A percentile compares a stretch with the other conserved stretches of the same genome.
Evolutionary conservation across 768 basidiomycete genomes (phyloP).

Genomic region (Xerocomus spinulosus): DNA sequence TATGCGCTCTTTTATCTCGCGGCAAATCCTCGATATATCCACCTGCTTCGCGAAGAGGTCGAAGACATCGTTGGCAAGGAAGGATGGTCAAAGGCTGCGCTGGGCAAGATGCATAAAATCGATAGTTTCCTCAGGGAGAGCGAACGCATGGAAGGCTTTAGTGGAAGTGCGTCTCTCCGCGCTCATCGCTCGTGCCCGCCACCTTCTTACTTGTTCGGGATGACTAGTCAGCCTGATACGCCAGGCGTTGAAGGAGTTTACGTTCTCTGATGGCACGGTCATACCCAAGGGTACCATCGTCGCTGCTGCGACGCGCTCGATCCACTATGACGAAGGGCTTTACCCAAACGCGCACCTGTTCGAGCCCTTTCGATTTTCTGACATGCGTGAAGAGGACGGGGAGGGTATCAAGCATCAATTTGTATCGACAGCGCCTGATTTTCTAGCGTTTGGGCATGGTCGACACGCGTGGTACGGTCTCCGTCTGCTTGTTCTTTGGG

Average conservation of each 20-base stretch:
- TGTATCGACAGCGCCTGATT: slow-evolving; percentile 31
- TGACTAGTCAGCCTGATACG: slow-evolving; percentile 29
- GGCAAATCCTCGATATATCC: slow-evolving; percentile 30
- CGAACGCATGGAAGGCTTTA: slow-evolving; percentile 30
- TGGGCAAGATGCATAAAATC: slow-evolving; percentile 31
- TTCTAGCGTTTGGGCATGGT: slow-evolving; percentile 36
- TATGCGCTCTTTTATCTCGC: slow-evolving; percentile 35
- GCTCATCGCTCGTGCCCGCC: neutral
- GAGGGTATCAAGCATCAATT: slow-evolving; percentile 34
- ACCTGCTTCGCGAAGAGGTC: slow-evolving; percentile 36
- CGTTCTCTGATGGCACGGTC: slow-evolving; percentile 38
- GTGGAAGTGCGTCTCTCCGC: slow-evolving; percentile 13
- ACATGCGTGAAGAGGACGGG: slow-evolving; percentile 30
- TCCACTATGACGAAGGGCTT: slow-evolving; percentile 15
- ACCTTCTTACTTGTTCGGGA: neutral
- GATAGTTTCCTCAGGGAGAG: slow-evolving; percentile 40
- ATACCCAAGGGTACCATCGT: slow-evolving; percentile 32
- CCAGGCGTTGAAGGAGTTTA: slow-evolving; percentile 29
- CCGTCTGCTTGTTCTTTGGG: neutral
- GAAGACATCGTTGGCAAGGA: slow-evolving; percentile 26
- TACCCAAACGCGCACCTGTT: slow-evolving; percentile 38
- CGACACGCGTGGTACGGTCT: slow-evolving; percentile 25
- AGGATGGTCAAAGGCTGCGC: slow-evolving; percentile 24
- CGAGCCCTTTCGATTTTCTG: slow-evolving; percentile 46
- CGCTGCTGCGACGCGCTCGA: slow-evolving; percentile 13